Conservation (phyloP, 257 asterid genomes). For the Solanum medicagineum region DNA sequence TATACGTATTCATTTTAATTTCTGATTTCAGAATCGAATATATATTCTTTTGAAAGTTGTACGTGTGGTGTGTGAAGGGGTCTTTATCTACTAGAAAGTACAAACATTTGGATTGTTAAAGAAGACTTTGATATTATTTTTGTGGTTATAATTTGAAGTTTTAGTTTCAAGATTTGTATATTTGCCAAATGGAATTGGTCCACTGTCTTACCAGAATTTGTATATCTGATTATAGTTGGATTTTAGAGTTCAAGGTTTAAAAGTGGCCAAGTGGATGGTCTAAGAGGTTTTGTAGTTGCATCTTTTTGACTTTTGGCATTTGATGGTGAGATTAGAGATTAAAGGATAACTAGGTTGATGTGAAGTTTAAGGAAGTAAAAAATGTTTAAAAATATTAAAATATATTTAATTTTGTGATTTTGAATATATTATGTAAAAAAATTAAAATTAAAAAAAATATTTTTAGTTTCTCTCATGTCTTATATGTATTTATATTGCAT, state of each 20-base stretch:
- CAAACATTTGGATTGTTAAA: neutral
- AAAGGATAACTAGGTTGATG: no score
- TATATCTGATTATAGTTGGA: neutral
- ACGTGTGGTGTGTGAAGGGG: neutral
- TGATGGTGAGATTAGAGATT: no score
- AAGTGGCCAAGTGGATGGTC: neutral
- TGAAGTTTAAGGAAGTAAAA: no score
- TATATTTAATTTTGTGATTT: no score
- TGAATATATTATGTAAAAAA: no score
- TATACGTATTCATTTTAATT: no score
- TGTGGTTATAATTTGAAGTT: neutral
- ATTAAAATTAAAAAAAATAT: no score
- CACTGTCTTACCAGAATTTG: neutral
- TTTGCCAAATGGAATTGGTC: neutral
- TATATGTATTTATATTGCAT: no score
- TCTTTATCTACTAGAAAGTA: neutral
- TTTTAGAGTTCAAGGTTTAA: neutral
- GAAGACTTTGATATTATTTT: neutral
- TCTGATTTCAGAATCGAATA: neutral
- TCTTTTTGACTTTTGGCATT: neutral
- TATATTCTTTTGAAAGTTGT: neutral
- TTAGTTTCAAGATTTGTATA: neutral
- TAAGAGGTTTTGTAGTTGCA: neutral
- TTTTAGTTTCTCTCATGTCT: no score
- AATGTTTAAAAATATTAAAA: no score